These are phyloP conservation scores for Microstroma glucosiphilum DNA, from an alignment of 1,284 basidiomycete genomes.

Conservation along the genomic window DNA sequence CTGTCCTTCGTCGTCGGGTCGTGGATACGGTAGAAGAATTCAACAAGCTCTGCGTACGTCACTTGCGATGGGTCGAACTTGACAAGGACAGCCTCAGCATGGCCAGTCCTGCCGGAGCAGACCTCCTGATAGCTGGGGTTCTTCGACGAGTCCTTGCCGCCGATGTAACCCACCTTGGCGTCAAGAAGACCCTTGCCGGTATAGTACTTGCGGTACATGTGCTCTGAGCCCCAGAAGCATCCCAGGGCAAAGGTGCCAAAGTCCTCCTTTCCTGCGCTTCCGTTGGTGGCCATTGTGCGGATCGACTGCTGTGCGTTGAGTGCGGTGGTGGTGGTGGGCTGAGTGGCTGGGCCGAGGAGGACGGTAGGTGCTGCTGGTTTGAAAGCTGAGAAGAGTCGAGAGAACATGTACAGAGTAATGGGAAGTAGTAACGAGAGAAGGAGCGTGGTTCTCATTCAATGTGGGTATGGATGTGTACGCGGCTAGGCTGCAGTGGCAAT, in stretches of 20 bases:
- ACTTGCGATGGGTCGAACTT: conserved; percentile 75
- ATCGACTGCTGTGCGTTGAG: background rate
- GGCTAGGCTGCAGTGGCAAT: too few relatives aligned
- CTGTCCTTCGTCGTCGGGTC: conserved; percentile 67
- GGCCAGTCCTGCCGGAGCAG: conserved; percentile 66
- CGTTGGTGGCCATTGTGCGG: conserved; percentile 1
- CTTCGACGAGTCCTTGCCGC: conserved; percentile 39
- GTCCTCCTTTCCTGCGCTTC: background rate
- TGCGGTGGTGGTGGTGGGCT: background rate
- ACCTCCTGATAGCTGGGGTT: conserved; percentile 64
- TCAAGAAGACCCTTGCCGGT: conserved; percentile 37
- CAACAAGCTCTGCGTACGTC: conserved; percentile 73
- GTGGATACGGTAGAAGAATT: conserved; percentile 64
- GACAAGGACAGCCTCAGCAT: conserved; percentile 82
- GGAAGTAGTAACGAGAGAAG: background rate
- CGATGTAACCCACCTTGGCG: conserved; percentile 44
- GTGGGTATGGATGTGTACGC: too few relatives aligned
- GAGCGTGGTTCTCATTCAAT: background rate
- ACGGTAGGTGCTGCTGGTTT: background rate
- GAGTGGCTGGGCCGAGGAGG: background rate
- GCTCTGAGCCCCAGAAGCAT: conserved; percentile 7
- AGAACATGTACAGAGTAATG: background rate
- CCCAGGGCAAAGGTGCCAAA: background rate
- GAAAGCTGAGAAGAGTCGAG: conserved; percentile 3
- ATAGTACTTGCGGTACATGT: conserved; percentile 34